These are phyloP conservation scores for Coniochaeta ligniaria DNA, from an alignment of 2,329 filamentous ascomycete species.

Conservation along the genomic window DNA sequence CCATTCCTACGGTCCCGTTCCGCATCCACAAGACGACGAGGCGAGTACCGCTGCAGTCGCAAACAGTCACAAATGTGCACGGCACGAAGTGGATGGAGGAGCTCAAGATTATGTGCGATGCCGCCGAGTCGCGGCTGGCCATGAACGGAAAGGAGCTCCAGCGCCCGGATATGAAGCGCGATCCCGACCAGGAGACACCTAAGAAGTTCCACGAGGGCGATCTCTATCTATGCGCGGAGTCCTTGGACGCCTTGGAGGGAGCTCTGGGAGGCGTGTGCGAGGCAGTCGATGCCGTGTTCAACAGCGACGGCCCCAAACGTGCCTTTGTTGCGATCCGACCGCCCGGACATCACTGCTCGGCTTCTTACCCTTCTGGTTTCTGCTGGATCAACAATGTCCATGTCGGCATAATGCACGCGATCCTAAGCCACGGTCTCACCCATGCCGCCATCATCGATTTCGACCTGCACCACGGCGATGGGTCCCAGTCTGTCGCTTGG, in stretches of 20 bases:
- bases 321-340: slow-evolving; percentile 91
- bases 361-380: slow-evolving; percentile 84
- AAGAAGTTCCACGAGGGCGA: slow-evolving; percentile 77
- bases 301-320: slow-evolving; percentile 50
- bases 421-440: slow-evolving; percentile 75
- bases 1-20: slow-evolving; percentile 63
- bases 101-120: slow-evolving; percentile 74
- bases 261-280: slow-evolving; percentile 90
- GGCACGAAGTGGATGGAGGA: slow-evolving; percentile 92
- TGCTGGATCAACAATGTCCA: slow-evolving; percentile 99
- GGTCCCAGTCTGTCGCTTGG: slow-evolving; percentile 94
- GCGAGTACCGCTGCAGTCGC: slow-evolving; percentile 61
- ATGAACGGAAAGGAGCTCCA: slow-evolving; percentile 71
- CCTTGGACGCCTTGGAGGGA: slow-evolving; percentile 79
- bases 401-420: slow-evolving; percentile 88
- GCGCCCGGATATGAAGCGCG: slow-evolving; percentile 56
- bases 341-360: slow-evolving; percentile 92
- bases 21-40: slow-evolving; percentile 76
- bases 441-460: slow-evolving; percentile 93
- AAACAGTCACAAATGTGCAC: slow-evolving; percentile 84
- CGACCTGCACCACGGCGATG: slow-evolving; percentile 86
- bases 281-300: slow-evolving; percentile 80
- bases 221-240: slow-evolving; percentile 83
- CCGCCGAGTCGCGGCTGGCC: slow-evolving; percentile 71
- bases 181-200: slow-evolving; percentile 32